phyloP scores from a whole-genome alignment of 2,329 filamentous ascomycete genomes.

The Trichoderma guizhouense region DNA sequence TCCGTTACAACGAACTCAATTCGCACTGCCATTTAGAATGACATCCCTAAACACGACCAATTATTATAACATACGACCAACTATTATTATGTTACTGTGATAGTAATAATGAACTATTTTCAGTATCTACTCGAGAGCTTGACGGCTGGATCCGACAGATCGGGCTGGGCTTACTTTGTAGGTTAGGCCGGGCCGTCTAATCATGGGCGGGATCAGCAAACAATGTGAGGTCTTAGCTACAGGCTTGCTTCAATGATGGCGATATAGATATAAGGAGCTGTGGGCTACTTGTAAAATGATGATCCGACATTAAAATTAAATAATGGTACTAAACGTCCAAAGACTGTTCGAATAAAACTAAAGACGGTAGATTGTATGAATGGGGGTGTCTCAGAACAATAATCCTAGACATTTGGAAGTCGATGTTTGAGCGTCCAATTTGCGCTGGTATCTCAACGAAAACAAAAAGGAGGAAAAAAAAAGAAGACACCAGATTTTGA shows the following conservation, averaged over 20 bases:
- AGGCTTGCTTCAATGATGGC: neutral
- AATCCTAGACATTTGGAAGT: neutral
- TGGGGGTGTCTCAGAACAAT: neutral
- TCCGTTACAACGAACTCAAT: neutral
- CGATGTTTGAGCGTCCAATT: neutral
- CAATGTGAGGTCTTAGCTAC: neutral
- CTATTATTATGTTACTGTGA: neutral
- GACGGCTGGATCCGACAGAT: neutral
- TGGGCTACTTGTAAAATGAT: neutral
- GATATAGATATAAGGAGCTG: neutral
- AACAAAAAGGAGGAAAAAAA: no score
- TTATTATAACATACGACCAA: neutral
- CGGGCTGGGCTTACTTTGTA: neutral
- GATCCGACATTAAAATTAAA: neutral
- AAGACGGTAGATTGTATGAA: neutral
- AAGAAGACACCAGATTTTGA: neutral
- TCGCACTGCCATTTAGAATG: neutral
- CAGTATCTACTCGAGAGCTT: neutral
- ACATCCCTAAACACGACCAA: neutral
- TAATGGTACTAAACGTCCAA: neutral
- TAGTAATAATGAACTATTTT: neutral
- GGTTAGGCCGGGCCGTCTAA: neutral
- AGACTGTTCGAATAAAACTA: neutral
- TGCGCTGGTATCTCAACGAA: neutral
- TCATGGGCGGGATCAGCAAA: neutral